Evolutionary conservation across 768 basidiomycete species (phyloP).

Genomic region (Mycena galericulata): DNA sequence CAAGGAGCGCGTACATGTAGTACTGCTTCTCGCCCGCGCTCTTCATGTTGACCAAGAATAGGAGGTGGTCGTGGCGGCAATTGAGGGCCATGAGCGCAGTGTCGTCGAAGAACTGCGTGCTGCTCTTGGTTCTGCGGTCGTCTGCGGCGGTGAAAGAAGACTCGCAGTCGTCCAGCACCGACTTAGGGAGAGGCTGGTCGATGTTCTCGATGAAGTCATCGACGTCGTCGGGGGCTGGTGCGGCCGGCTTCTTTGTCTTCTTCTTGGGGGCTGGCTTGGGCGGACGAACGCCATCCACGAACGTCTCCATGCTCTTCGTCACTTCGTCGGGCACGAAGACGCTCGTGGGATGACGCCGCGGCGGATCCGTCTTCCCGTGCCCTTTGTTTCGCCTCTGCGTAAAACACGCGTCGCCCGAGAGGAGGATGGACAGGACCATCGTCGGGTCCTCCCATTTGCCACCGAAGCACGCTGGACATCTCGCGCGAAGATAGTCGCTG

Average conservation of each 20-base stretch:
- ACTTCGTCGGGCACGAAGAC: conserved; percentile 40
- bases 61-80: conserved; percentile 48
- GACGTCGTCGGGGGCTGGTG: neutral
- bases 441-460: conserved; percentile 17
- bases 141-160: conserved; percentile 47
- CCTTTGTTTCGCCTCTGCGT: conserved; percentile 44
- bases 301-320: conserved; percentile 34
- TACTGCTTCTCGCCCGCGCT: neutral
- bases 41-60: conserved; percentile 28
- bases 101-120: conserved; percentile 43
- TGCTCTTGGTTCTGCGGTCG: conserved; percentile 39
- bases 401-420: conserved; percentile 35
- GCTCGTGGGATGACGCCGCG: conserved; percentile 33
- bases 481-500: conserved; percentile 35
- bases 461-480: conserved; percentile 36
- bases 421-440: neutral
- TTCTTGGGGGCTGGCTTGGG: neutral
- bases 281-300: conserved; percentile 30
- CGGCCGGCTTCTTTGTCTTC: neutral
- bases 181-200: conserved; percentile 41
- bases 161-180: conserved; percentile 48
- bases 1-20: conserved; percentile 32
- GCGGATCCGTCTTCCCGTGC: conserved; percentile 29
- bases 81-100: conserved; percentile 52
- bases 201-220: conserved; percentile 34